Base-by-base conservation (phyloP, 116 monocot species). In the Zostera marina region DNA sequence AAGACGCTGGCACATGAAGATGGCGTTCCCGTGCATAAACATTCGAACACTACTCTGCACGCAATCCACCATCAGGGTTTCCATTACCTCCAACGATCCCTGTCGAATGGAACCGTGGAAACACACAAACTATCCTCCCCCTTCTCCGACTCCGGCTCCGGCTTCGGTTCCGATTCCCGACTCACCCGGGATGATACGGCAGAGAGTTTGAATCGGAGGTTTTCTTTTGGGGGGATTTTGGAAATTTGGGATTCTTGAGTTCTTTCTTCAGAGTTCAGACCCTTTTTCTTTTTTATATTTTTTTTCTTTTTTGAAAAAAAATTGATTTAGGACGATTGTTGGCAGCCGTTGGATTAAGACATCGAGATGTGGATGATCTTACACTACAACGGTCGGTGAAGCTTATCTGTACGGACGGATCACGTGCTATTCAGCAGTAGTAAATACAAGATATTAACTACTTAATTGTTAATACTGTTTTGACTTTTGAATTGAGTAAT, bases 1-100 rank as follows among this genome's bases (percentile, higher is more conserved):
- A 62, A 93, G 81, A 41, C 93, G 93, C 78, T 93, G 88, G 81
- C 93, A 88, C 75, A 93, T 74, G 70, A 93, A 93, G 59, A 93
- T 75, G 66, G 93, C 93, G 73, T 93, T 93, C 42, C 74, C 71
- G 69, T 72, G 70, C 88, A 93, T 84, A 65, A 93, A 88, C 41
- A 70, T 74, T 22, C 77, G 74, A 15, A 93, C 77, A 64, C 93
- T 93, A 73, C 75, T 81, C 71, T 84, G 81, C 8, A 93, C 88
- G 60, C 81, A 74, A 45, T 88, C 88, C 71, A 77, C 77, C 79
- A 93, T 79, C 74, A 88, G 75, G 73, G 88, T 69, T 78, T 93
- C 93, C 93, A 93, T 93, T n/a, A 22, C 9, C 40, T 15, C 15
- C 23, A 0, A 23, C 52, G 12, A 22, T 21, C 20, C 9, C 52